phyloP scores from a whole-genome alignment of 768 basidiomycete species.

The Chalciporus piperatus region DNA sequence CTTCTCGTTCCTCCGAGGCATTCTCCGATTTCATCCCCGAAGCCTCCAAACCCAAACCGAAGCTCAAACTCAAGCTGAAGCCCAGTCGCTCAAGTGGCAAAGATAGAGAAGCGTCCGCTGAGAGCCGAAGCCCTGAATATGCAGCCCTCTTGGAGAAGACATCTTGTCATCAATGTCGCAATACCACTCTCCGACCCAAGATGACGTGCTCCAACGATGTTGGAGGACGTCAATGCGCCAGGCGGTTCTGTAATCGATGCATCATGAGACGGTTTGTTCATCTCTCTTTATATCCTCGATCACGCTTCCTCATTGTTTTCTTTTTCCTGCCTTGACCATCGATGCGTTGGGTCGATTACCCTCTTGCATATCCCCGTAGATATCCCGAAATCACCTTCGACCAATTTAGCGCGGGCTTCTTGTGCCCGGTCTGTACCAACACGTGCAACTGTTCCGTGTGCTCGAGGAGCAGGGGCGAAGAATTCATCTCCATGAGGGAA shows the following conservation, averaged over 20 bases:
- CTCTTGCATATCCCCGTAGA: conserved; percentile 18
- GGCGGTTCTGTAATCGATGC: conserved; percentile 36
- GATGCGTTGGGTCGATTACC: background rate
- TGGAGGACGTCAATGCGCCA: conserved; percentile 25
- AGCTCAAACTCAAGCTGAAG: conserved; percentile 3
- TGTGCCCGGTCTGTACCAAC: conserved; percentile 45
- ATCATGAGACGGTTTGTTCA: conserved; percentile 31
- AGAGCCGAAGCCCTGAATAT: background rate
- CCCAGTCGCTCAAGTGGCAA: background rate
- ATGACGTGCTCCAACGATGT: conserved; percentile 32
- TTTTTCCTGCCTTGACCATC: background rate
- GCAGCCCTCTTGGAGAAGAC: conserved; percentile 5
- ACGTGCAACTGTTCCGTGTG: conserved; percentile 52
- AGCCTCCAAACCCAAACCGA: background rate
- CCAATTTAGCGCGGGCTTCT: conserved; percentile 26
- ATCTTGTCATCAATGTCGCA: conserved; percentile 40
- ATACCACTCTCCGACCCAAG: conserved; percentile 26
- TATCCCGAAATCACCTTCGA: conserved; percentile 41
- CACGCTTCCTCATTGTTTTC: conserved; percentile 3
- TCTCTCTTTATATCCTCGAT: background rate
- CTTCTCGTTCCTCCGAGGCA: background rate
- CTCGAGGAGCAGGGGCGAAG: conserved; percentile 43
- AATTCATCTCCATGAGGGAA: conserved; percentile 36
- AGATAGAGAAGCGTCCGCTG: background rate
- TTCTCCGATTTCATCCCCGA: conserved; percentile 12